Conservation (phyloP, 352 stramenopile species). For the Pythium apleroticum region DNA sequence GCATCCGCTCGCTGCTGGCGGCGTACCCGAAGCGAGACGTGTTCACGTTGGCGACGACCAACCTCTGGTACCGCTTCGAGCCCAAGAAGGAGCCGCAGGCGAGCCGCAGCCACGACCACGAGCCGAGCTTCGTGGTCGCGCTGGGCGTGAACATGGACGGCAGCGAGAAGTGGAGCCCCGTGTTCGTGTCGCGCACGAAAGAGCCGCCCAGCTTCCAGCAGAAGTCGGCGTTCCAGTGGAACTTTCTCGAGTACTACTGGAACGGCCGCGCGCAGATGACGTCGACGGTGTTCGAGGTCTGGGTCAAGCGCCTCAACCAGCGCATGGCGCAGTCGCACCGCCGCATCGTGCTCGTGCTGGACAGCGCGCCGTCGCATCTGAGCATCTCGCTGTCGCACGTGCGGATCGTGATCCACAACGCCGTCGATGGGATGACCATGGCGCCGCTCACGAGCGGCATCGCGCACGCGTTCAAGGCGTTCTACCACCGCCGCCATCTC, state of each 20-base stretch:
- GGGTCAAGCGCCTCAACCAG: constrained; percentile 25
- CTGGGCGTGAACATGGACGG: constrained; percentile 22
- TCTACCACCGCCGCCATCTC: constrained; percentile 22
- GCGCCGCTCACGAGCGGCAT: neutral
- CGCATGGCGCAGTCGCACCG: constrained; percentile 23
- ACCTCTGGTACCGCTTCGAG: constrained; percentile 22
- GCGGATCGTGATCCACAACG: constrained; percentile 6
- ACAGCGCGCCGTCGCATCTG: constrained; percentile 21
- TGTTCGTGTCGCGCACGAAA: constrained; percentile 19
- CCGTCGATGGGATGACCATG: neutral
- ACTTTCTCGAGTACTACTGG: constrained; percentile 25
- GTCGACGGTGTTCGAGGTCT: constrained; percentile 24
- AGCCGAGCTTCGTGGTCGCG: constrained; percentile 19
- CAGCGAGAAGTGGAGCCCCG: constrained; percentile 23
- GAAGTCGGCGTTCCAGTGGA: constrained; percentile 28
- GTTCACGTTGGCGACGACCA: constrained; percentile 25
- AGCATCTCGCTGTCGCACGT: constrained; percentile 17
- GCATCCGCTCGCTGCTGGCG: constrained; percentile 7
- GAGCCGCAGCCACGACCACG: neutral
- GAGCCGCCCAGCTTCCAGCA: constrained; percentile 27
- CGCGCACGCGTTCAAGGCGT: constrained; percentile 20
- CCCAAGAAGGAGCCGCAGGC: constrained; percentile 14
- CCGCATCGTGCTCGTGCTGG: constrained; percentile 22
- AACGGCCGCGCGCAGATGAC: constrained; percentile 27
- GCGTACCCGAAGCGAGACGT: constrained; percentile 22